Percentiles rank a stretch among this genome's conserved stretches.
Evolutionary conservation across 768 basidiomycete species (phyloP).

Genomic region (Termitomyces bulborhizus): DNA sequence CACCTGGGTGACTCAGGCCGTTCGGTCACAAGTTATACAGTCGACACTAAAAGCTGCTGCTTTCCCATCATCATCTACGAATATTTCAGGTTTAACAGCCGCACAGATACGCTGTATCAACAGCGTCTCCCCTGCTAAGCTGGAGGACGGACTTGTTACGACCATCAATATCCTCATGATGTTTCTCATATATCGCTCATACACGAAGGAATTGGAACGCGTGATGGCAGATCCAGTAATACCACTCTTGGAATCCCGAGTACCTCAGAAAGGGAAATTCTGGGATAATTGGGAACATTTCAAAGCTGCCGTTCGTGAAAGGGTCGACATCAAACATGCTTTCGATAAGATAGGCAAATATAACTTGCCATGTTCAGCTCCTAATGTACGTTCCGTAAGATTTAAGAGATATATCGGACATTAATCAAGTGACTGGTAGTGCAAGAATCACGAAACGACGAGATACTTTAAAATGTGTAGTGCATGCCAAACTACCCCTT

Average conservation of each 20-base stretch:
- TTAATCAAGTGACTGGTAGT: not conserved
- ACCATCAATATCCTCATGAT: not conserved
- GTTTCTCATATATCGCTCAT: slow-evolving; percentile 4
- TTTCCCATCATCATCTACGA: not conserved
- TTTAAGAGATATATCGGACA: not conserved
- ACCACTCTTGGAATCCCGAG: not conserved
- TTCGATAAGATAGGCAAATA: slow-evolving; percentile 4
- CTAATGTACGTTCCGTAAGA: not conserved
- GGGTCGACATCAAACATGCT: not conserved
- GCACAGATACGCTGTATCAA: not conserved
- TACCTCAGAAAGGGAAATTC: not conserved
- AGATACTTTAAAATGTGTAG: slow-evolving; percentile 1
- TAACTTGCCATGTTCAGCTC: not conserved
- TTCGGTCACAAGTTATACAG: slow-evolving; percentile 2
- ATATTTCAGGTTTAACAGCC: not conserved
- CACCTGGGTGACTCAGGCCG: slow-evolving; percentile 6
- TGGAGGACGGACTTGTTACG: not conserved
- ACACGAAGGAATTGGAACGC: not conserved
- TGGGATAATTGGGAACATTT: not conserved
- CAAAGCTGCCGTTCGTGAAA: not conserved
- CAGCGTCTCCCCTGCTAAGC: not conserved
- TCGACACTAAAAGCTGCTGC: slow-evolving; percentile 3
- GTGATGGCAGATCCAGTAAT: not conserved
- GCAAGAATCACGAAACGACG: slow-evolving; percentile 1
- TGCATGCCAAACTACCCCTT: slow-evolving; percentile 2